Conservation (phyloP, 1,139 yeast species). For the Yamadazyma pseudoaaseri region DNA sequence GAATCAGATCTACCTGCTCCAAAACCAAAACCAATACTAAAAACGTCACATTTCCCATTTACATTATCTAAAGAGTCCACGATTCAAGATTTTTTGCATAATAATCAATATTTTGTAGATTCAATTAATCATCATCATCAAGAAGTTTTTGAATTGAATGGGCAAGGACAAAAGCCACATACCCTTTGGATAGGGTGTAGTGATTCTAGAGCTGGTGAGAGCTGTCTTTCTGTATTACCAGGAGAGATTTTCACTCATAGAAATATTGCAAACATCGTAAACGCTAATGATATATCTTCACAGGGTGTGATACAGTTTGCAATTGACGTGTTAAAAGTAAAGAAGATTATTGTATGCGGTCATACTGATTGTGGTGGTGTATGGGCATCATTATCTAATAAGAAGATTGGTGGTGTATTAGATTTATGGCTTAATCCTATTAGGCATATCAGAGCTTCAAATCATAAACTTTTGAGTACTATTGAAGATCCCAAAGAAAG, state of each 20-base stretch:
- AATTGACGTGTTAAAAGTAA: constrained; percentile 79
- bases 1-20: constrained; percentile 31
- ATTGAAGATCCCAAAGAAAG: constrained; percentile 51
- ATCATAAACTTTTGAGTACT: constrained; percentile 45
- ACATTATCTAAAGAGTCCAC: constrained; percentile 56
- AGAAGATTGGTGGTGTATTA: constrained; percentile 69
- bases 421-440: constrained; percentile 78
- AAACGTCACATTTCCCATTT: constrained; percentile 45
- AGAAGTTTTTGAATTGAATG: constrained; percentile 64
- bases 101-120: constrained; percentile 69
- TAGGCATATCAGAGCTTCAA: constrained; percentile 65
- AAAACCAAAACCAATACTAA: constrained; percentile 11
- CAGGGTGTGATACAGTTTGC: constrained; percentile 90
- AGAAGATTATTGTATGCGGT: constrained; percentile 88
- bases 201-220: constrained; percentile 88
- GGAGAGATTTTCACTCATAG: constrained; percentile 96
- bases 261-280: constrained; percentile 83
- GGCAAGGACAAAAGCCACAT: constrained; percentile 87
- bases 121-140: constrained; percentile 54
- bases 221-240: constrained; percentile 75
- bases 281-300: constrained; percentile 69
- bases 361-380: constrained; percentile 98
- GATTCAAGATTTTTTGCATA: constrained; percentile 61
- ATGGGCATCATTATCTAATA: constrained; percentile 76
- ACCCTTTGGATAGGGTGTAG: constrained; percentile 96